A percentile compares a stretch with the other conserved stretches of the same genome.
phyloP scores from a whole-genome alignment of 768 basidiomycete species.

The Austroboletus eburneus region DNA sequence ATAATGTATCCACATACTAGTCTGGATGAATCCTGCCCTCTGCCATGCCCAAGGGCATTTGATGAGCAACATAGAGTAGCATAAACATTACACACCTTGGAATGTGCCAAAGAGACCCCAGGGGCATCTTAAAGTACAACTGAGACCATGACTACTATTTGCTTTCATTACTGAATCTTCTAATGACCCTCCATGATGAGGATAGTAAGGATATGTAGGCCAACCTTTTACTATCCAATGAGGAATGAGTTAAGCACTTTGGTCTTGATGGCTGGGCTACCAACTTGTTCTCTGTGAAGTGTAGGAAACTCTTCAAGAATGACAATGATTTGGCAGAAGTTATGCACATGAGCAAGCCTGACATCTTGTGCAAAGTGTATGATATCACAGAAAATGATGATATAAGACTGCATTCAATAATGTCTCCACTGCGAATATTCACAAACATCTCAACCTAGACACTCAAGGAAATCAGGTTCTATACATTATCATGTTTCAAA shows the following conservation, averaged over 20 bases:
- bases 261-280: constrained; percentile 6
- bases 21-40: no score
- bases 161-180: no score
- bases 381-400: constrained; percentile 1
- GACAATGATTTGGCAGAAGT: background rate
- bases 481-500: background rate
- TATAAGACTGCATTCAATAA: background rate
- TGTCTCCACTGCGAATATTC: background rate
- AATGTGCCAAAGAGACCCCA: no score
- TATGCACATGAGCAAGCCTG: constrained; percentile 2
- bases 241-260: constrained; percentile 1
- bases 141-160: no score
- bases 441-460: background rate
- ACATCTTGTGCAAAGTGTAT: constrained; percentile 2
- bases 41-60: no score
- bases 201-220: background rate
- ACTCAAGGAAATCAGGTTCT: background rate
- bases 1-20: no score
- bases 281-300: constrained; percentile 2
- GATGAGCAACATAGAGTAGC: no score
- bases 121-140: no score
- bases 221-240: background rate
- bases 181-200: background rate
- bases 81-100: no score
- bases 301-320: background rate